A percentile compares a stretch with the other conserved stretches of the same genome.
Conservation (phyloP, 495 filamentous ascomycete genomes). For the Talaromyces stipitatus region DNA sequence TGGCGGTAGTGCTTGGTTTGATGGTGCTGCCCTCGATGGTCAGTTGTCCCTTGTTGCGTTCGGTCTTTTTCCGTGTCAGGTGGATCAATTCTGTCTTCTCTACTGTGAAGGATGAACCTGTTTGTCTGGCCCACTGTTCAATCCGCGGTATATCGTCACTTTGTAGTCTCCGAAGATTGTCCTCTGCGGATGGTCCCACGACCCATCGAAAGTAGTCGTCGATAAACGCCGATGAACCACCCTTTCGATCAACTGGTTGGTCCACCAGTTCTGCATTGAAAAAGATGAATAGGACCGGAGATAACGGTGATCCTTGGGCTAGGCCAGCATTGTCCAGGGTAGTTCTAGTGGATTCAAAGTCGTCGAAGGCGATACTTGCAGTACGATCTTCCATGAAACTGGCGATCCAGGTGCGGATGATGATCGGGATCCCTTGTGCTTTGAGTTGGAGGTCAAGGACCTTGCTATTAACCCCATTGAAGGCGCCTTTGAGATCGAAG, state of each 20-base stretch:
- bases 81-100: slow-evolving; percentile 23
- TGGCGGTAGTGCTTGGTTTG: slow-evolving; percentile 10
- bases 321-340: slow-evolving; percentile 17
- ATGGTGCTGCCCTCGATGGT: slow-evolving; percentile 4
- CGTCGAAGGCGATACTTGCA: slow-evolving; percentile 18
- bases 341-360: slow-evolving; percentile 9
- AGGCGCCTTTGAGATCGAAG: too few species aligned
- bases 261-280: slow-evolving; percentile 20
- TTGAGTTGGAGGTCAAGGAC: slow-evolving; percentile 15
- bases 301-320: slow-evolving; percentile 20
- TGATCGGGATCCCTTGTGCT: slow-evolving; percentile 14
- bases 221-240: slow-evolving; percentile 17
- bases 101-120: slow-evolving; percentile 13
- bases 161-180: slow-evolving; percentile 13
- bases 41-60: background rate
- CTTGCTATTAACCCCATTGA: too few species aligned
- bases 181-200: slow-evolving; percentile 10
- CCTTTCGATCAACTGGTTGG: slow-evolving; percentile 12
- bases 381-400: slow-evolving; percentile 19
- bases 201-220: slow-evolving; percentile 18
- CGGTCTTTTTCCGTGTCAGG: slow-evolving; percentile 11
- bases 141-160: slow-evolving; percentile 15
- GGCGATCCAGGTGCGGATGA: slow-evolving; percentile 13
- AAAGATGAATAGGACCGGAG: slow-evolving; percentile 21
- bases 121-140: slow-evolving; percentile 11